Conservation (phyloP, 2,329 filamentous ascomycete species). For the Grosmannia huntii region DNA sequence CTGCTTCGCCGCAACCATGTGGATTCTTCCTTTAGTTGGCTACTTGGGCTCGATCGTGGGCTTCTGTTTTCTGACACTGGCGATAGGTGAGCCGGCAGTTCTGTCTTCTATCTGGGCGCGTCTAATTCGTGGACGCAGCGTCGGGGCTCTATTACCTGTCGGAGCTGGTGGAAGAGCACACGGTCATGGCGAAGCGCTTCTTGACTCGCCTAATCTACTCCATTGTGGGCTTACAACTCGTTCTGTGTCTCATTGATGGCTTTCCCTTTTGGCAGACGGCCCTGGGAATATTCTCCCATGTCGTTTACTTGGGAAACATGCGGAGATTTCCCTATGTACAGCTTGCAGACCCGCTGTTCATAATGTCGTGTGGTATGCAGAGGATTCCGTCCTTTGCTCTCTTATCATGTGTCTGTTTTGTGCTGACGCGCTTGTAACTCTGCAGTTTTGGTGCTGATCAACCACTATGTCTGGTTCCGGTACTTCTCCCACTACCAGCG, state of each 20-base stretch:
- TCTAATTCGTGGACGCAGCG: slow-evolving; percentile 35
- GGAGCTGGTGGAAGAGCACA: slow-evolving; percentile 95
- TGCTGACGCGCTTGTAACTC: background rate
- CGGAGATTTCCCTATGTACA: slow-evolving; percentile 63
- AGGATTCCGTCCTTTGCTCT: background rate
- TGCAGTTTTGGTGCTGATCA: slow-evolving; percentile 69
- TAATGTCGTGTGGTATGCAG: slow-evolving; percentile 63
- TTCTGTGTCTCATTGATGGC: slow-evolving; percentile 71
- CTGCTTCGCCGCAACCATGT: slow-evolving; percentile 47
- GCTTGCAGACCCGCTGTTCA: slow-evolving; percentile 74
- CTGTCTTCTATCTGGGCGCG: background rate
- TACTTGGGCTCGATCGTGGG: slow-evolving; percentile 78
- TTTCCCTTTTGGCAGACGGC: slow-evolving; percentile 66
- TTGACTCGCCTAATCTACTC: slow-evolving; percentile 74
- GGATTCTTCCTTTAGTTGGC: slow-evolving; percentile 86
- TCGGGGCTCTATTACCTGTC: slow-evolving; percentile 98
- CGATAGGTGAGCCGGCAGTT: slow-evolving; percentile 52
- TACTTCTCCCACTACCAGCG: slow-evolving; percentile 64
- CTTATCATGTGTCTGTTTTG: background rate
- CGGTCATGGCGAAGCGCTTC: slow-evolving; percentile 80
- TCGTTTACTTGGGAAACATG: slow-evolving; percentile 83
- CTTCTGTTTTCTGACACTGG: slow-evolving; percentile 87
- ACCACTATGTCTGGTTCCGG: slow-evolving; percentile 93
- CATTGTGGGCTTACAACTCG: slow-evolving; percentile 59
- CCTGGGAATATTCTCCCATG: slow-evolving; percentile 67